phyloP scores from a whole-genome alignment of 2,329 filamentous ascomycete species.

The Aspergillus candidus region DNA sequence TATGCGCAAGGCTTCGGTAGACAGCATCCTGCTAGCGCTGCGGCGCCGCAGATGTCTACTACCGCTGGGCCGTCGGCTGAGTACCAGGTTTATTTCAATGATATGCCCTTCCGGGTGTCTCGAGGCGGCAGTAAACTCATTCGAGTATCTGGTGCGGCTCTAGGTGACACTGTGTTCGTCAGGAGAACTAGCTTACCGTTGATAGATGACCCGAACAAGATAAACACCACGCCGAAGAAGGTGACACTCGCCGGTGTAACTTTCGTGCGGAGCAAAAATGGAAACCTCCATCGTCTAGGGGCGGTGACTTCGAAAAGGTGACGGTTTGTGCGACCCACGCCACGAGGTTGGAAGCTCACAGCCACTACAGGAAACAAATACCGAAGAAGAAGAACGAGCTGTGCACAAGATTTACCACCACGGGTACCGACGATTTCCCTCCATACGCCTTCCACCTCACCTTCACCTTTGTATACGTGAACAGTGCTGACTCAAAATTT shows the following conservation, averaged over 20 bases:
- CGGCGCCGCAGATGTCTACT: slow-evolving; percentile 19
- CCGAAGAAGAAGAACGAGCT: slow-evolving; percentile 62
- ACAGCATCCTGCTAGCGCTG: slow-evolving; percentile 12
- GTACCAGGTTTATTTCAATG: slow-evolving; percentile 64
- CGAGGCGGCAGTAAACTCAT: slow-evolving; percentile 78
- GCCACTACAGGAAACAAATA: slow-evolving; percentile 32
- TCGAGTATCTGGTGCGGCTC: slow-evolving; percentile 60
- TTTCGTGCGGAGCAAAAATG: slow-evolving; percentile 80
- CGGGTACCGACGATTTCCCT: slow-evolving; percentile 45
- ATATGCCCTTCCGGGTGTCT: slow-evolving; percentile 66
- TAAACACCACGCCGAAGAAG: slow-evolving; percentile 67
- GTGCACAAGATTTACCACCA: slow-evolving; percentile 60
- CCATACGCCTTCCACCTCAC: slow-evolving; percentile 13
- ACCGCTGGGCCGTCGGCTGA: slow-evolving; percentile 30
- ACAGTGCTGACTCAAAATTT: slow-evolving; percentile 35
- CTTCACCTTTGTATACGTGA: slow-evolving; percentile 7
- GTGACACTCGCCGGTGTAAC: slow-evolving; percentile 68
- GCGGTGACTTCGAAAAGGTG: slow-evolving; percentile 70
- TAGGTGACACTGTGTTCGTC: slow-evolving; percentile 3
- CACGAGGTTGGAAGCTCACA: slow-evolving; percentile 14
- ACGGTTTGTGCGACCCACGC: slow-evolving; percentile 36
- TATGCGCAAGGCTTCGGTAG: slow-evolving; percentile 32
- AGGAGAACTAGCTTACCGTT: slow-evolving; percentile 42
- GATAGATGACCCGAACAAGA: slow-evolving; percentile 52
- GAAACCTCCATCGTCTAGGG: slow-evolving; percentile 74